A percentile compares a stretch with the other conserved stretches of the same genome.
phyloP scores from a whole-genome alignment of 495 filamentous ascomycete species.

The Neurospora sp. region DNA sequence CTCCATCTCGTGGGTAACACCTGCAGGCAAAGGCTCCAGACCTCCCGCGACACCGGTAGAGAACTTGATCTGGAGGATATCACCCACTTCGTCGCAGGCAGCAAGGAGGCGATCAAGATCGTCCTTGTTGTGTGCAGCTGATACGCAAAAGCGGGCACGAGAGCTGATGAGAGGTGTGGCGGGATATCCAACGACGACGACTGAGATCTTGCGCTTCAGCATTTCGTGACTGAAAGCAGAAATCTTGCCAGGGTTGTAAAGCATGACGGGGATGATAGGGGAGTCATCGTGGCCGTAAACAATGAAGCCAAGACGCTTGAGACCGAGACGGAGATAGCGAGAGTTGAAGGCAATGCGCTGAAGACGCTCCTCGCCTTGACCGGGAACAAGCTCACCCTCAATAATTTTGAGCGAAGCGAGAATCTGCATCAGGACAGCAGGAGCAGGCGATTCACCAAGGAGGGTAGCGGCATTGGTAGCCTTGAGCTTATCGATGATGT shows the following conservation, averaged over 20 bases:
- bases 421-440: conserved; percentile 83
- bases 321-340: conserved; percentile 86
- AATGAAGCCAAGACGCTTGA: conserved; percentile 96
- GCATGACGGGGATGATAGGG: conserved; percentile 84
- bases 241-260: conserved; percentile 97
- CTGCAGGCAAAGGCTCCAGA: conserved; percentile 59
- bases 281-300: conserved; percentile 96
- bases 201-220: conserved; percentile 94
- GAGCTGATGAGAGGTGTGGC: conserved; percentile 95
- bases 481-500: conserved; percentile 83
- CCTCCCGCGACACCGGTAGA: conserved; percentile 90
- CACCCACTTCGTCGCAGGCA: conserved; percentile 88
- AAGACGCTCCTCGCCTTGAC: conserved; percentile 90
- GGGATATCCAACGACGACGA: conserved; percentile 94
- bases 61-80: conserved; percentile 90
- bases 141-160: conserved; percentile 89
- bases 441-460: conserved; percentile 80
- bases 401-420: conserved; percentile 75
- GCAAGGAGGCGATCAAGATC: conserved; percentile 84
- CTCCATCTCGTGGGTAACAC: conserved; percentile 58
- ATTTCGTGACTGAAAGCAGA: conserved; percentile 97
- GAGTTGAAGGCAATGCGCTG: conserved; percentile 98
- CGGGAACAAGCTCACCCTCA: conserved; percentile 72
- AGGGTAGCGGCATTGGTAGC: conserved; percentile 76
- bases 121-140: conserved; percentile 93